phyloP scores from a whole-genome alignment of 140 eudicot species.

The Flaveria floridana region DNA sequence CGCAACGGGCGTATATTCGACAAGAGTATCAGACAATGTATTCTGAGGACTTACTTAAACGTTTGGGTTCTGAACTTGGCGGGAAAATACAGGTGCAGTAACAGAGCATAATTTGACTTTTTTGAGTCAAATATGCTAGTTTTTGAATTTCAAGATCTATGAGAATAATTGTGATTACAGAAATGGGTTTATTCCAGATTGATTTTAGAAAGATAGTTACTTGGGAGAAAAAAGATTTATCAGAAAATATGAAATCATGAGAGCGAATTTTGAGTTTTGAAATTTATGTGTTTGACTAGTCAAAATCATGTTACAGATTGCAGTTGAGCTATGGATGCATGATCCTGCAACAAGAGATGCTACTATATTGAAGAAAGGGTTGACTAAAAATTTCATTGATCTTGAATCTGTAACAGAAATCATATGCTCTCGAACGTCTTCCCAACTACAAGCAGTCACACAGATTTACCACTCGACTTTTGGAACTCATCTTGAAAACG shows the following conservation, averaged over 20 bases:
- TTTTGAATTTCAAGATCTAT: conserved; percentile 5
- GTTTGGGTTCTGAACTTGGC: conserved; percentile 46
- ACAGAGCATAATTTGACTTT: conserved; percentile 13
- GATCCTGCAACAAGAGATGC: conserved; percentile 71
- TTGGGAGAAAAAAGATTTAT: neutral
- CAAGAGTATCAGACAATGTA: conserved; percentile 51
- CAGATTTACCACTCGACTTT: conserved; percentile 44
- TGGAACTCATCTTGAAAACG: conserved; percentile 40
- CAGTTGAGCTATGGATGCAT: conserved; percentile 66
- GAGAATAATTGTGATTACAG: neutral
- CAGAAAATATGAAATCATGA: neutral
- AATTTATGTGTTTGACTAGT: conserved; percentile 15
- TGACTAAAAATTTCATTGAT: conserved; percentile 26
- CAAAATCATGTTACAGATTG: conserved; percentile 35
- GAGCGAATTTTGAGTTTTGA: conserved; percentile 17
- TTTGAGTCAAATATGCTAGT: neutral
- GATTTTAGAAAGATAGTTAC: neutral
- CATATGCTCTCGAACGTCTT: conserved; percentile 56
- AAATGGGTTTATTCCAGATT: neutral
- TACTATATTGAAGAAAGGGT: conserved; percentile 37
- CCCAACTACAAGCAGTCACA: conserved; percentile 47
- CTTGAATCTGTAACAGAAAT: conserved; percentile 52
- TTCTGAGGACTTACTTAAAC: conserved; percentile 45
- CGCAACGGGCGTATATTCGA: conserved; percentile 42
- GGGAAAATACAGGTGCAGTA: conserved; percentile 48